Base-by-base conservation (phyloP, 805 yeast species). In the Saturnispora galanensis region DNA sequence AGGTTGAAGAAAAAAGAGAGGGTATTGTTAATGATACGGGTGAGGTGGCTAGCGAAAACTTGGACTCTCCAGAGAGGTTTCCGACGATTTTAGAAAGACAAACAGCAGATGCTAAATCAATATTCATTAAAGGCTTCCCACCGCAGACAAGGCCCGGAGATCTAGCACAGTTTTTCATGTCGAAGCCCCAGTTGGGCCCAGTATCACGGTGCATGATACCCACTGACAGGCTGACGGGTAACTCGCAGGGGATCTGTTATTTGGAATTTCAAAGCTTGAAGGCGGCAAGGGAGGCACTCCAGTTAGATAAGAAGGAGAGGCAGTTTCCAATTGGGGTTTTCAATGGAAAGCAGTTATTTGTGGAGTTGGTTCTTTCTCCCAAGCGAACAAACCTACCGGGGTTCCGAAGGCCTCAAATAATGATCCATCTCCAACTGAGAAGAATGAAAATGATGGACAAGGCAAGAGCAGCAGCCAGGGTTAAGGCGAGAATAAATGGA, bases 321-420 rank as follows among this genome's bases (percentile, higher is more conserved):
- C 18, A 71, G 95, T 47, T 75, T 73, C 49, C 28, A 37, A 18
- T 42, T 35, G 45, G 45, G 3, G 8, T 18, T n/a, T 42, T 37
- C 10, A 37, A 32, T 13, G 30, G 31, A 26, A 28, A 17, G 5
- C 36, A 29, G 5, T 30, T 42, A 4, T 16, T 21, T 6, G 40
- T 42, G 12, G 31, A 31, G 12, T 67, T 87, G 53, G 84, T 81
- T 59, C 93, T 87, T 30, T 67, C 71, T 31, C 80, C 84, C 15
- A 86, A 86, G 60, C 72, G 95, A 56, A 85, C 95, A 3, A 86
- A 87, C 54, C 62, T 85, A 16, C 95, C 94, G 2, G 90, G 90
- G 1, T 67, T 79, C 56, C 66, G 72, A 9, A 50, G 66, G 39
- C 11, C 42, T 29, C 13, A 45, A 58, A 21, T 53, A 35, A 11